Evolutionary conservation across 176 grass and related monocot genomes (phyloP), one percentile per base, ranked within the genome.

Genomic region (Oryza meridionalis): DNA sequence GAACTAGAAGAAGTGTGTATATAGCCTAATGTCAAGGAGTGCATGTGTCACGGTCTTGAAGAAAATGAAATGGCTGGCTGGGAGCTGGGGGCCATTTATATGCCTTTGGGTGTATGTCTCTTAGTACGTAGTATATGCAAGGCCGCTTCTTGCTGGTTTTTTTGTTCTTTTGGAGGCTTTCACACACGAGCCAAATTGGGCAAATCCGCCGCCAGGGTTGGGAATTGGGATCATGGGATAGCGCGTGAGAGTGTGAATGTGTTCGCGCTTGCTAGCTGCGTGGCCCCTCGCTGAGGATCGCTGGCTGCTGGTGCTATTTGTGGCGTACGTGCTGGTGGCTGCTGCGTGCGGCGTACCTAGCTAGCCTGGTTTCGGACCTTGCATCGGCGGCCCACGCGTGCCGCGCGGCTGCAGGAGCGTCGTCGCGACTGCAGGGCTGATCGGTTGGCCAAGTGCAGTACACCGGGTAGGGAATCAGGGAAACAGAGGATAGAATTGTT

Each of bases 11-110:
- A 50, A 16, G 6, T 77, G 24, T 17, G 14, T 25, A 58, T 25
- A 67, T 25, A 67, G 14, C 69, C 51, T 70, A 81, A 81, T 84
- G 89, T 91, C 89, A 91, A 91, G 82, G 74, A 32, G 73, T 81
- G 86, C 59, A 17, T 11, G 21, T 74, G 77, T 78, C 86, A 78
- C 78, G 62, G 68, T 61, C 90, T 76, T 61, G 66, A 22, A 31
- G 82, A 85, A 85, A 85, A 81, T n/a, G 78, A 69, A 42, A 33
- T 37, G 59, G 59, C 26, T 17, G 25, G 16, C 84, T 76, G 53
- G 53, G 53, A 58, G 53, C 53, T n/a, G 53, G 43, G 45, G 67
- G 43, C 67, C 77, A 77, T 73, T 82, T 86, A 86, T 90, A 83
- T 73, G 61, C 2, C 53, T 16, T 58, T n/a, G 53, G 19, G 13